Conservation (phyloP, 345 rosid species). For the Eucalyptus virginea region DNA sequence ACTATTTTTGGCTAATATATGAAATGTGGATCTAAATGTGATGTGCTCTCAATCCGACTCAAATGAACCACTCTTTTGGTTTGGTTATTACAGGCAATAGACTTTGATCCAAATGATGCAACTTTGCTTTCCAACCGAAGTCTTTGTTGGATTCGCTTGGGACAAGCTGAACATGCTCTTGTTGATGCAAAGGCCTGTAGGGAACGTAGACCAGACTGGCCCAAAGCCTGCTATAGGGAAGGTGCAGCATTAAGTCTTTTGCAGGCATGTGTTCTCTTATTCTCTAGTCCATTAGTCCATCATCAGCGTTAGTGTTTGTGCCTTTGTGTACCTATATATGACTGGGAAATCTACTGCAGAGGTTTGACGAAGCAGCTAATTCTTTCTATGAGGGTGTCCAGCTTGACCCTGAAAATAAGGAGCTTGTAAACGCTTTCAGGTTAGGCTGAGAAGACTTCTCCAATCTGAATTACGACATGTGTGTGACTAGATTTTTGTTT, state of each 20-base stretch:
- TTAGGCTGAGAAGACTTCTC: not conserved
- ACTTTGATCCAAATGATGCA: slow-evolving; percentile 73
- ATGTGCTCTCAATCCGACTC: not conserved
- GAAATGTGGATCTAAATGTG: not conserved
- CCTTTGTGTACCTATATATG: not conserved
- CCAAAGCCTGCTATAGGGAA: slow-evolving; percentile 89
- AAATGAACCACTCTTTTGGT: not conserved
- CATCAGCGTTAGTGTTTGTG: not conserved
- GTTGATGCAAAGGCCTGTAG: slow-evolving; percentile 74
- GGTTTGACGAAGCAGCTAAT: slow-evolving; percentile 89
- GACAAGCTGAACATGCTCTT: slow-evolving; percentile 73
- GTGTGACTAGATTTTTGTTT: not conserved
- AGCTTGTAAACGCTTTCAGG: slow-evolving; percentile 74
- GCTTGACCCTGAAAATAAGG: slow-evolving; percentile 74
- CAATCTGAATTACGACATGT: not conserved
- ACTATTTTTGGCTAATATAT: not conserved
- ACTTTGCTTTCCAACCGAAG: slow-evolving; percentile 80
- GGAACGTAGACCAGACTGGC: slow-evolving; percentile 70
- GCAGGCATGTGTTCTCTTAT: not conserved
- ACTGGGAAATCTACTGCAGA: slow-evolving; percentile 21
- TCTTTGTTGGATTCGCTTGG: slow-evolving; percentile 76
- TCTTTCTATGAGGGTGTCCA: slow-evolving; percentile 80
- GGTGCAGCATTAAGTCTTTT: slow-evolving; percentile 80
- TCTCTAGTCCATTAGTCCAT: not conserved
- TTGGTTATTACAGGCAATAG: slow-evolving; percentile 52